phyloP scores from a whole-genome alignment of 2,329 filamentous ascomycete species.

The Aspergillus sp. region DNA sequence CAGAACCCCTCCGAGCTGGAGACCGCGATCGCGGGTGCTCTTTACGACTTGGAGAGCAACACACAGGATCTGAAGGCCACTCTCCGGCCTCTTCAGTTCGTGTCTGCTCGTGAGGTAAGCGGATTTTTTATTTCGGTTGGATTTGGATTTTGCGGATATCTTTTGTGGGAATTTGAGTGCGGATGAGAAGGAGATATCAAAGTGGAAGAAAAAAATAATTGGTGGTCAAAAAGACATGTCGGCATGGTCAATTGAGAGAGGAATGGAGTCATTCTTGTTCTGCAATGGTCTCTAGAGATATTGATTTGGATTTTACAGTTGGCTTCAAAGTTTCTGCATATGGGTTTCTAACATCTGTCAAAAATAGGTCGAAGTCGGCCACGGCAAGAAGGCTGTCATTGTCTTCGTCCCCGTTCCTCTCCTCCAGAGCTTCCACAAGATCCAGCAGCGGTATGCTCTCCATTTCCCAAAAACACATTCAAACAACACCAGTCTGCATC shows the following conservation, averaged over 20 bases:
- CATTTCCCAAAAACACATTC: not conserved
- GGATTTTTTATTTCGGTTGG: slow-evolving; percentile 12
- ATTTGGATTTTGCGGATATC: not conserved
- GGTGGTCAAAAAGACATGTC: not conserved
- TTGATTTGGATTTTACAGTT: not conserved
- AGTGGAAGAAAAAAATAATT: not conserved
- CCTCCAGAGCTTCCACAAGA: slow-evolving; percentile 97
- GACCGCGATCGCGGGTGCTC: slow-evolving; percentile 92
- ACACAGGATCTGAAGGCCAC: slow-evolving; percentile 95
- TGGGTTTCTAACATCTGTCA: slow-evolving; percentile 33
- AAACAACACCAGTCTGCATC: not conserved
- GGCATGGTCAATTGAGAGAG: not conserved
- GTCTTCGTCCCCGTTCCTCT: slow-evolving; percentile 99
- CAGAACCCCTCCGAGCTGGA: slow-evolving; percentile 96
- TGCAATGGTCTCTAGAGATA: not conserved
- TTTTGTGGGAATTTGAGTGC: not conserved
- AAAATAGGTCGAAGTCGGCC: slow-evolving; percentile 96
- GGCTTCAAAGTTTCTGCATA: slow-evolving; percentile 6
- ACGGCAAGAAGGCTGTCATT: slow-evolving; percentile 99
- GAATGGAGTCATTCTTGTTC: not conserved
- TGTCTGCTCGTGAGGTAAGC: slow-evolving; percentile 98
- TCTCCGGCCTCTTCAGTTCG: slow-evolving; percentile 96
- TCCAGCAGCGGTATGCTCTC: slow-evolving; percentile 90
- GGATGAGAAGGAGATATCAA: not conserved
- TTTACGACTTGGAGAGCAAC: slow-evolving; percentile 99